Evolutionary conservation across 2,329 filamentous ascomycete species (phyloP).

Genomic region (Fusarium nodosum): DNA sequence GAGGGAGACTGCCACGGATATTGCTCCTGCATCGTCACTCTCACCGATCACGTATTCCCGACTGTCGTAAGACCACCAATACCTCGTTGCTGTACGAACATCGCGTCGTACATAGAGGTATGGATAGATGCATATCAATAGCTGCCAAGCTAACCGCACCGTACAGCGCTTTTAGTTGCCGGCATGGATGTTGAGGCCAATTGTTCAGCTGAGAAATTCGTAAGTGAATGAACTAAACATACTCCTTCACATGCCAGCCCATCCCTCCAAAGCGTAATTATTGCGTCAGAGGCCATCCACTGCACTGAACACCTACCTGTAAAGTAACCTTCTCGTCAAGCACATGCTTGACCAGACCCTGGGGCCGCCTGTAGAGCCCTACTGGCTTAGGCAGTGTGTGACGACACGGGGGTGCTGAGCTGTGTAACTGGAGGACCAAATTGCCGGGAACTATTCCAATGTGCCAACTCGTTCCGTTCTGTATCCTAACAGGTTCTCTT

Average conservation of each 20-base stretch:
- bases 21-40: conserved; percentile 32
- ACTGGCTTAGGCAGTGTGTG: conserved; percentile 14
- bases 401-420: conserved; percentile 15
- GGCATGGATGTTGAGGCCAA: conserved; percentile 30
- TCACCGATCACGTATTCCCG: conserved; percentile 10
- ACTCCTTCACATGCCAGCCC: conserved; percentile 11
- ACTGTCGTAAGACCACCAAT: conserved; percentile 14
- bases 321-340: conserved; percentile 15
- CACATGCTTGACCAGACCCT: conserved; percentile 24
- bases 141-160: conserved; percentile 22
- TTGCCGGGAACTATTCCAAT: conserved; percentile 18
- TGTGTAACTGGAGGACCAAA: conserved; percentile 35
- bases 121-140: conserved; percentile 14
- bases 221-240: conserved; percentile 35
- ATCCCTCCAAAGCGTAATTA: conserved; percentile 4
- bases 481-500: conserved; percentile 32
- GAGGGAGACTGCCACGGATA: conserved; percentile 23
- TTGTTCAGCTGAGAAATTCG: conserved; percentile 25
- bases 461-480: background rate
- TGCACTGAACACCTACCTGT: background rate
- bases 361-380: conserved; percentile 19
- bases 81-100: conserved; percentile 10
- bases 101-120: conserved; percentile 2
- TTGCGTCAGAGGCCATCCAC: background rate
- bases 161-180: conserved; percentile 25